phyloP scores from a whole-genome alignment of 129 eudicot species.

The Tanacetum coccineum region DNA sequence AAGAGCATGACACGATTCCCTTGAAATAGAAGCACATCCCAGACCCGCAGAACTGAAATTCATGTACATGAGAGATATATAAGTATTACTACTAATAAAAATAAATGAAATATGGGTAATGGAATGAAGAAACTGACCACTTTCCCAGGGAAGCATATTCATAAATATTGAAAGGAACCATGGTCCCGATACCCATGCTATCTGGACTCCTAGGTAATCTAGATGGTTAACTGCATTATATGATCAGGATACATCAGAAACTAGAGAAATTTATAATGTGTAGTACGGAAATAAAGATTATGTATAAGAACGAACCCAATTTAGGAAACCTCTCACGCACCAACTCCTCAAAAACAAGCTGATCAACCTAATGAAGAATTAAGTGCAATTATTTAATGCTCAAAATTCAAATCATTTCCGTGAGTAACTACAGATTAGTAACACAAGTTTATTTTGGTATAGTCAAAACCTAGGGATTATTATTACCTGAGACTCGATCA shows the following conservation, averaged over 20 bases:
- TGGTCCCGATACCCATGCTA: constrained; percentile 96
- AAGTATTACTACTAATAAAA: not conserved
- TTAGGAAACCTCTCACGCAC: constrained; percentile 93
- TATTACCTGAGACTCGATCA: constrained; percentile 91
- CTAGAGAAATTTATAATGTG: not conserved
- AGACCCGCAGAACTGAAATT: constrained; percentile 83
- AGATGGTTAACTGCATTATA: constrained; percentile 82
- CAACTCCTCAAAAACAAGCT: constrained; percentile 95
- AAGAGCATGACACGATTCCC: constrained; percentile 97
- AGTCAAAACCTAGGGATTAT: not conserved
- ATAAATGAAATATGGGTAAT: constrained; percentile 18
- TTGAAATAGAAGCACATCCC: constrained; percentile 95
- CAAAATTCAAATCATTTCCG: constrained; percentile 1
- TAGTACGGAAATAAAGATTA: not conserved
- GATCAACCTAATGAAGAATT: constrained; percentile 69
- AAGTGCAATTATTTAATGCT: constrained; percentile 15
- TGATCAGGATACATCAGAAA: constrained; percentile 16
- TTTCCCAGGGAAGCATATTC: constrained; percentile 99
- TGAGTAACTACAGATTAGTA: not conserved
- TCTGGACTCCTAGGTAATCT: constrained; percentile 93
- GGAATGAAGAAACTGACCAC: constrained; percentile 68
- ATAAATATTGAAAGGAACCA: constrained; percentile 97
- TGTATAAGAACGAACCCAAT: constrained; percentile 50
- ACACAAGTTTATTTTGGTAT: not conserved
- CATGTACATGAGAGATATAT: constrained; percentile 6